These are phyloP conservation scores for Leishmania arabica DNA, from an alignment of 208 protist genomes.

Conservation along the genomic window DNA sequence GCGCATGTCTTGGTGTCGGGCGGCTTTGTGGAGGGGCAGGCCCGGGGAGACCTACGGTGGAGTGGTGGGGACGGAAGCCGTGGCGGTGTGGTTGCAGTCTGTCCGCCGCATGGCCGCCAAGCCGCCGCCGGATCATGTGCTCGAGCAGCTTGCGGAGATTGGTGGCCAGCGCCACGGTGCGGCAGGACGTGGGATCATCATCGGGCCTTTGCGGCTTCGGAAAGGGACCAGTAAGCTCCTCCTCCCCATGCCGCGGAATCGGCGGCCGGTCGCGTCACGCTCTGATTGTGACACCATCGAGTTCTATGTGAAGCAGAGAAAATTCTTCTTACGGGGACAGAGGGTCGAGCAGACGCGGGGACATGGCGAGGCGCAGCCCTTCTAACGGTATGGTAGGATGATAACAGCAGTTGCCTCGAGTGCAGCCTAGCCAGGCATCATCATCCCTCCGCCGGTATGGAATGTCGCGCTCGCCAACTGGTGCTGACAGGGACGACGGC, in stretches of 20 bases:
- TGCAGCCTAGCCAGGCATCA: background rate
- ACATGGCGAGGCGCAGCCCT: conserved; percentile 9
- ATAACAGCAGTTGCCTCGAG: conserved; percentile 10
- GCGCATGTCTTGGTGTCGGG: background rate
- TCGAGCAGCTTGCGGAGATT: background rate
- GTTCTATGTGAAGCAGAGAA: background rate
- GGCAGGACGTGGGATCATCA: background rate
- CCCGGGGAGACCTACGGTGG: too few relatives aligned
- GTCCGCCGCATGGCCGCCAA: background rate
- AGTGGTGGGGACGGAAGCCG: background rate
- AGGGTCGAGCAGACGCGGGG: background rate
- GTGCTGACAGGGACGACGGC: background rate
- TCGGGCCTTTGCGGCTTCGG: too few relatives aligned
- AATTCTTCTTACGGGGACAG: background rate
- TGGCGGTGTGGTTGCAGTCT: too few relatives aligned
- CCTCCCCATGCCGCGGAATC: background rate
- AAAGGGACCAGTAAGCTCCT: background rate
- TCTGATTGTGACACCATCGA: background rate
- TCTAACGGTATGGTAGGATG: conserved; percentile 19
- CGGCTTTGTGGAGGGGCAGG: background rate
- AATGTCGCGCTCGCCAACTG: background rate
- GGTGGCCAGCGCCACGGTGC: background rate
- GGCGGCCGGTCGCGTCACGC: background rate
- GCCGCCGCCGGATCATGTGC: background rate
- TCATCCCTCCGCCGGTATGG: background rate